Evolutionary conservation across 1,284 basidiomycete genomes (phyloP).

Genomic region (Abortiporus biennis): DNA sequence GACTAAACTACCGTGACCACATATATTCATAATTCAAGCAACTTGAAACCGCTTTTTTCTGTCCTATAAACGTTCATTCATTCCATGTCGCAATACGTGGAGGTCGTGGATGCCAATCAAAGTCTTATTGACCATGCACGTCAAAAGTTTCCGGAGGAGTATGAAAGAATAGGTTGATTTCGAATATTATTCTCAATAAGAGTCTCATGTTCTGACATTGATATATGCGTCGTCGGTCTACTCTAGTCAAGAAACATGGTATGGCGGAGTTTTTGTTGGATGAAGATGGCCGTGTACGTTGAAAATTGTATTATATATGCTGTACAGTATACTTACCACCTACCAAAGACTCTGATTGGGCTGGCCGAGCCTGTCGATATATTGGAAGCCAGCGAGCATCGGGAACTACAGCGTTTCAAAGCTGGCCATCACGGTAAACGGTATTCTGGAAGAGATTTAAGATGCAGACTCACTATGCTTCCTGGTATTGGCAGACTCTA

Average conservation of each 20-base stretch:
- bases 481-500: not conserved
- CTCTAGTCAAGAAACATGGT: not conserved
- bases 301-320: not conserved
- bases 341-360: not conserved
- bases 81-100: no score
- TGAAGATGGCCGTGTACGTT: not conserved
- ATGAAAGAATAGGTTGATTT: not conserved
- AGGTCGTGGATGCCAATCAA: no score
- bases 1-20: no score
- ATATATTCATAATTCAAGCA: no score
- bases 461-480: not conserved
- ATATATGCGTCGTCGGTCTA: no score
- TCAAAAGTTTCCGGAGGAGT: not conserved
- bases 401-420: not conserved
- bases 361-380: not conserved
- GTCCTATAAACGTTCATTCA: no score
- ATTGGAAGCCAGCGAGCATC: not conserved
- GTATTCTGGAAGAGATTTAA: not conserved
- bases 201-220: no score
- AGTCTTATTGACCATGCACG: not conserved
- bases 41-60: no score
- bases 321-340: not conserved
- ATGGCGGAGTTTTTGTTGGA: not conserved
- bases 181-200: no score
- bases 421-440: no score